These are phyloP conservation scores for Periconia sp. DNA, from an alignment of 2,329 filamentous ascomycete genomes.

Conservation along the genomic window DNA sequence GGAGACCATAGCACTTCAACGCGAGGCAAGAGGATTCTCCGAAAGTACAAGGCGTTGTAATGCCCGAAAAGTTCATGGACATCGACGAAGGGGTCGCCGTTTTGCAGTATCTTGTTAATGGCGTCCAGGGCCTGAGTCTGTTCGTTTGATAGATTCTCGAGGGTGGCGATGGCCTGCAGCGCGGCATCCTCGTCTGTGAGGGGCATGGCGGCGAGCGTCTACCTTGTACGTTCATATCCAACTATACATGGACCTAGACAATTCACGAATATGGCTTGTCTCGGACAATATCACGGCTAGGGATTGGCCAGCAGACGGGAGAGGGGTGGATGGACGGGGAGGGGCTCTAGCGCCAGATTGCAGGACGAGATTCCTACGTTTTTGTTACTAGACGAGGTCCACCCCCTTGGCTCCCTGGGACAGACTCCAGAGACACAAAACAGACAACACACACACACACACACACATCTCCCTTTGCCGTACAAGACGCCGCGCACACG, in stretches of 20 bases:
- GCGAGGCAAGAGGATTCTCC: constrained; percentile 39
- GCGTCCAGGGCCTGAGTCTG: constrained; percentile 36
- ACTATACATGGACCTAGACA: neutral
- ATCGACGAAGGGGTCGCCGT: constrained; percentile 44
- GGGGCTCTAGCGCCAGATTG: constrained; percentile 15
- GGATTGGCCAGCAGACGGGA: constrained; percentile 5
- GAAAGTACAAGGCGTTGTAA: constrained; percentile 49
- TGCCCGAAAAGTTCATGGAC: constrained; percentile 44
- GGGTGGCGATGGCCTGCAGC: constrained; percentile 39
- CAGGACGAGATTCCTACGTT: constrained; percentile 10
- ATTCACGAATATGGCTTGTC: neutral
- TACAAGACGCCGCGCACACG: too few species aligned
- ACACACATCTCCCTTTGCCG: too few species aligned
- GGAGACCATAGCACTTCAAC: constrained; percentile 50
- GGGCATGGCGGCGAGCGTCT: constrained; percentile 40
- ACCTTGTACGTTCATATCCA: neutral
- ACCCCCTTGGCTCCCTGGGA: constrained; percentile 10
- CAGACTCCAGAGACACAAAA: neutral
- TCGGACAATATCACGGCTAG: neutral
- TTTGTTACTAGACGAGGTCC: constrained; percentile 7
- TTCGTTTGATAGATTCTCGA: constrained; percentile 35
- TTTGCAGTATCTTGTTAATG: constrained; percentile 42
- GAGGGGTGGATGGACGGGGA: neutral
- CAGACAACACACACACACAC: too few species aligned
- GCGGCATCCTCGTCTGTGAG: constrained; percentile 47